phyloP scores from a whole-genome alignment of 805 yeast species.

The Saturnispora zaruensis region DNA sequence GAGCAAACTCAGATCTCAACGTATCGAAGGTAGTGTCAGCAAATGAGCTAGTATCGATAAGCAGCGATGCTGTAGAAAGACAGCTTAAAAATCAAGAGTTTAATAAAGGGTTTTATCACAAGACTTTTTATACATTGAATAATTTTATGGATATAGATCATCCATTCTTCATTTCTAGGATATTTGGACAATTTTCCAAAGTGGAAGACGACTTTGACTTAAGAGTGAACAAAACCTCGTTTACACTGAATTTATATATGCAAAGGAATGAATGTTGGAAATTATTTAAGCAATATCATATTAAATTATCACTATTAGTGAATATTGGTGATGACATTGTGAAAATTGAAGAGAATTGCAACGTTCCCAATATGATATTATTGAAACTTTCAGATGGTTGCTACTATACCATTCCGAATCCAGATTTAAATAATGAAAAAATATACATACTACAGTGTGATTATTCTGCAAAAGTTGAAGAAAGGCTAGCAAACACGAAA shows the following conservation, averaged over 20 bases:
- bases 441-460: slow-evolving; percentile 11
- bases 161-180: slow-evolving; percentile 32
- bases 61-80: slow-evolving; percentile 17
- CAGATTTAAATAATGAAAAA: slow-evolving; percentile 11
- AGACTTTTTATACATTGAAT: slow-evolving; percentile 32
- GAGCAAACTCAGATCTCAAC: not conserved
- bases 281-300: slow-evolving; percentile 18
- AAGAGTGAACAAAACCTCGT: slow-evolving; percentile 16
- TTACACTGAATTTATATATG: slow-evolving; percentile 21
- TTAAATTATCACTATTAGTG: slow-evolving; percentile 25
- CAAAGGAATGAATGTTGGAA: slow-evolving; percentile 18
- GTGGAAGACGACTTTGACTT: slow-evolving; percentile 22
- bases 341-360: slow-evolving; percentile 15
- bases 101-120: slow-evolving; percentile 23
- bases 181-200: slow-evolving; percentile 21
- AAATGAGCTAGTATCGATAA: not conserved
- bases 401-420: slow-evolving; percentile 20
- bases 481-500: slow-evolving; percentile 1
- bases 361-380: slow-evolving; percentile 22
- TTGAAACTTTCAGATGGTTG: slow-evolving; percentile 27
- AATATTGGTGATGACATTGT: slow-evolving; percentile 27
- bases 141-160: slow-evolving; percentile 18
- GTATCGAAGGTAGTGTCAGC: not conserved
- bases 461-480: slow-evolving; percentile 3
- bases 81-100: slow-evolving; percentile 25